A percentile compares a stretch with the other conserved stretches of the same genome.
phyloP scores from a whole-genome alignment of 805 yeast species.

The Saccharomycopsis lassenensis region DNA sequence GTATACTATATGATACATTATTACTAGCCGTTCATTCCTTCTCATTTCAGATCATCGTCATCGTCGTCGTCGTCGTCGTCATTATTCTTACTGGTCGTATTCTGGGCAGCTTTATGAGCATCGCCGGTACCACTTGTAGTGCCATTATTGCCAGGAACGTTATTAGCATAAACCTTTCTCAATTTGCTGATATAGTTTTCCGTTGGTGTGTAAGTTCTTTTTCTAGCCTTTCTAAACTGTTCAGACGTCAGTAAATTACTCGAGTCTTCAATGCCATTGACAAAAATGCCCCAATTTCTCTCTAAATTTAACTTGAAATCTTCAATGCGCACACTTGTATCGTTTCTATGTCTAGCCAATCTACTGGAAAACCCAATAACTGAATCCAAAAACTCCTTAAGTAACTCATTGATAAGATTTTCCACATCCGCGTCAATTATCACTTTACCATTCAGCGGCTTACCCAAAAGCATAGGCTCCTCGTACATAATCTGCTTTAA shows the following conservation, averaged over 20 bases:
- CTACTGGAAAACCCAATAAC: conserved; percentile 15
- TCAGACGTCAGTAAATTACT: conserved; percentile 4
- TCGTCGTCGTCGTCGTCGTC: too few relatives aligned
- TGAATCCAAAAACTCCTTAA: conserved; percentile 16
- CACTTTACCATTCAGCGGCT: conserved; percentile 9
- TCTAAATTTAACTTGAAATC: conserved; percentile 17
- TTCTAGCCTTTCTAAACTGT: conserved; percentile 4
- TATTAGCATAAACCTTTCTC: conserved; percentile 10
- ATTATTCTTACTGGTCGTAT: too few relatives aligned
- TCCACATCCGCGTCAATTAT: conserved; percentile 17
- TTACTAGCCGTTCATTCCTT: too few relatives aligned
- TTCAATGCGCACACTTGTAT: conserved; percentile 3
- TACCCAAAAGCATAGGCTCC: conserved; percentile 11
- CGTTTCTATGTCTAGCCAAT: conserved; percentile 15
- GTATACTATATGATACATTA: too few relatives aligned
- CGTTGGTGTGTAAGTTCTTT: conserved; percentile 13
- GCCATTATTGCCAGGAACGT: too few relatives aligned
- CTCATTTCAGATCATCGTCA: too few relatives aligned
- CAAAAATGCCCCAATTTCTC: conserved; percentile 17
- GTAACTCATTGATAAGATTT: conserved; percentile 12
- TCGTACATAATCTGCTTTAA: conserved; percentile 13
- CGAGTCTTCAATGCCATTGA: conserved; percentile 13
- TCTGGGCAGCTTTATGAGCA: too few relatives aligned
- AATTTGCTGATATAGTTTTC: conserved; percentile 16
- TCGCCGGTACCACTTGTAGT: too few relatives aligned